Conservation (phyloP, 768 basidiomycete genomes). For the Grammothele lineata region DNA sequence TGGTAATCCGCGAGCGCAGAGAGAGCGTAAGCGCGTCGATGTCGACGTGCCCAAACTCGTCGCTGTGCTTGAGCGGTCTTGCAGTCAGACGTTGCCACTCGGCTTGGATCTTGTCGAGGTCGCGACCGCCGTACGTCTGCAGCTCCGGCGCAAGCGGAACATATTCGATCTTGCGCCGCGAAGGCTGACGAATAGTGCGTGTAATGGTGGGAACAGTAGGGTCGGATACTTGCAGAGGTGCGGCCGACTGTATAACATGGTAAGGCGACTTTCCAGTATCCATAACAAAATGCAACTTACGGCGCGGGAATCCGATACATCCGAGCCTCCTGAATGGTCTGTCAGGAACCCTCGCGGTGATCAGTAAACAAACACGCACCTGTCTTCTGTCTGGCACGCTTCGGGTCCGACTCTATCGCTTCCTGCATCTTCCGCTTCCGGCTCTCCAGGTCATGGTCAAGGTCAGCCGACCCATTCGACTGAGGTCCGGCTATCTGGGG, state of each 20-base stretch:
- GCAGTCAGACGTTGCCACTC: slow-evolving; percentile 51
- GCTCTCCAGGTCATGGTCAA: slow-evolving; percentile 60
- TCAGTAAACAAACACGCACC: slow-evolving; percentile 39
- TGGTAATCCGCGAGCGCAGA: slow-evolving; percentile 76
- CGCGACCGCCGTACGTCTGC: slow-evolving; percentile 77
- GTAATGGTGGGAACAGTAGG: slow-evolving; percentile 1
- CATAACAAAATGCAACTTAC: slow-evolving; percentile 17
- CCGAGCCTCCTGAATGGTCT: slow-evolving; percentile 19
- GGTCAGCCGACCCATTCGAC: slow-evolving; percentile 14
- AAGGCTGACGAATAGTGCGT: slow-evolving; percentile 23
- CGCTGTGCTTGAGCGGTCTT: slow-evolving; percentile 63
- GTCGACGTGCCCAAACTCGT: slow-evolving; percentile 87
- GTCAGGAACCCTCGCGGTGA: neutral
- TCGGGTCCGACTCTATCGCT: slow-evolving; percentile 57
- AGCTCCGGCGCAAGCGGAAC: slow-evolving; percentile 74
- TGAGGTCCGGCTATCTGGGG: neutral
- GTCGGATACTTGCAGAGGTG: neutral
- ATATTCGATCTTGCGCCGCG: slow-evolving; percentile 83
- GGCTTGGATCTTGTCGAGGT: slow-evolving; percentile 60
- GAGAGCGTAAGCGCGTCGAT: slow-evolving; percentile 94
- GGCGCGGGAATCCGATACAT: slow-evolving; percentile 25
- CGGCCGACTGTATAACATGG: too few species aligned
- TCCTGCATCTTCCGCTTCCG: slow-evolving; percentile 69
- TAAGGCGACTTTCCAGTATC: too few species aligned
- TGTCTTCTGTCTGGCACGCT: slow-evolving; percentile 69